Evolutionary conservation across 1,139 yeast species (phyloP), one percentile per base, ranked within the genome.

Genomic region (Geotrichum restrictum): DNA sequence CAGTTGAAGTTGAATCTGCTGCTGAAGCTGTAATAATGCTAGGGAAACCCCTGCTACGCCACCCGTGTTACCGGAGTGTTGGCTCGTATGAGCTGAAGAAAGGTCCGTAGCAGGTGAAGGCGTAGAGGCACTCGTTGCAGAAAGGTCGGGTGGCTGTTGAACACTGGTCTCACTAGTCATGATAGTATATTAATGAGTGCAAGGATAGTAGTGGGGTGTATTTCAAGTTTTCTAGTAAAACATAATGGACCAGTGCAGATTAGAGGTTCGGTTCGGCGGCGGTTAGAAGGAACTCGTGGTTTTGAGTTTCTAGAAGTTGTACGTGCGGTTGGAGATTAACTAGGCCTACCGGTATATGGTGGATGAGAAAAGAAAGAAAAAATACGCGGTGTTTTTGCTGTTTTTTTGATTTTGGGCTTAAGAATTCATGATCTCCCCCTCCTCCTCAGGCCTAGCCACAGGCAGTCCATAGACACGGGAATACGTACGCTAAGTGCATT

Each of bases 1-100:
- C 43, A 13, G 51, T 22, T 39, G 49, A 4, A 40, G 45, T 21
- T 47, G 50, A 3, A 42, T 7, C 32, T 48, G 50, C 14, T 24
- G 22, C 40, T 46, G 49, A n/a, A 42, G 45, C 13, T 40, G 21
- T 19, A 33, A n/a, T 19, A 45, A 14, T 3, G 41, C 33, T 37
- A 11, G 8, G 13, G 48, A 34, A 34, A 16, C n/a, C 18, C 41
- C 41, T 19, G 24, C 48, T 7, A 32, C 41, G 14, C 47, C 42
- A 22, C 16, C 16, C 8, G 18, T 3, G 18, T 42, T n/a, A 18
- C 22, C 14, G 18, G 24, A n/a, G 2, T 18, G 8, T 18, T 42
- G 24, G 37, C 13, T 42, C 14, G 16, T n/a, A 10, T 37, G 27
- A 3, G 16, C 14, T 14, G 22, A 21, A 24, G 32, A 11, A 10